phyloP scores from a whole-genome alignment of 805 yeast genomes.

The Zygosaccharomyces bailii region DNA sequence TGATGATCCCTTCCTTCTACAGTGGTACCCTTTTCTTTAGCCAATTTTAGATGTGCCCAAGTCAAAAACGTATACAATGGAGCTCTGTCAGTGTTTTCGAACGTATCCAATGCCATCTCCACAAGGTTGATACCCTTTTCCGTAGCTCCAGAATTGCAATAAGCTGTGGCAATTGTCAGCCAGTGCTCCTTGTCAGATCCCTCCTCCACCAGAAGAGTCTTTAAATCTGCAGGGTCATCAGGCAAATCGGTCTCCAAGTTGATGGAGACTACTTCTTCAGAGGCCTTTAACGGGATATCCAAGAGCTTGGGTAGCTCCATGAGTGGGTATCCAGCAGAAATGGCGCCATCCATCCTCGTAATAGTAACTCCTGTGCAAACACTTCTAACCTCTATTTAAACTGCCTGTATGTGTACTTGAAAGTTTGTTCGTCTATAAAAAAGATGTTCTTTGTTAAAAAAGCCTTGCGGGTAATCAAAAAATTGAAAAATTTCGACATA shows the following conservation, averaged over 20 bases:
- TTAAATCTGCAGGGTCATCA: slow-evolving; percentile 82
- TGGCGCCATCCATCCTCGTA: slow-evolving; percentile 12
- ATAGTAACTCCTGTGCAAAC: background rate
- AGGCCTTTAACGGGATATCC: slow-evolving; percentile 68
- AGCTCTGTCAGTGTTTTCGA: slow-evolving; percentile 38
- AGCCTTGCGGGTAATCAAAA: slow-evolving; percentile 3
- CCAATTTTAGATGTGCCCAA: slow-evolving; percentile 64
- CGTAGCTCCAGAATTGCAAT: slow-evolving; percentile 56
- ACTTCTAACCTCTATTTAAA: background rate
- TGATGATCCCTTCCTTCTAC: slow-evolving; percentile 30
- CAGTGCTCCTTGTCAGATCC: slow-evolving; percentile 73
- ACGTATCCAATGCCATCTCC: slow-evolving; percentile 51
- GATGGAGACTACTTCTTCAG: slow-evolving; percentile 82
- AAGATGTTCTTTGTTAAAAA: too few relatives aligned
- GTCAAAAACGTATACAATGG: slow-evolving; percentile 60
- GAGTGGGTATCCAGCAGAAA: slow-evolving; percentile 25
- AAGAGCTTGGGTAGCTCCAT: slow-evolving; percentile 35
- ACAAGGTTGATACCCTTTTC: slow-evolving; percentile 64
- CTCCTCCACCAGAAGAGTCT: slow-evolving; percentile 75
- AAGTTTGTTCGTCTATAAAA: too few relatives aligned
- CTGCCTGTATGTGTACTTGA: background rate
- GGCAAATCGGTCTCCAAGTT: slow-evolving; percentile 80
- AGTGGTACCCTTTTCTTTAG: slow-evolving; percentile 30
- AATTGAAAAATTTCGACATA: slow-evolving; percentile 5
- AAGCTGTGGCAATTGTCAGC: slow-evolving; percentile 80